A percentile compares a stretch with the other conserved stretches of the same genome.
Conservation (phyloP, 208 protist species). For the Borovskyia barvae region DNA sequence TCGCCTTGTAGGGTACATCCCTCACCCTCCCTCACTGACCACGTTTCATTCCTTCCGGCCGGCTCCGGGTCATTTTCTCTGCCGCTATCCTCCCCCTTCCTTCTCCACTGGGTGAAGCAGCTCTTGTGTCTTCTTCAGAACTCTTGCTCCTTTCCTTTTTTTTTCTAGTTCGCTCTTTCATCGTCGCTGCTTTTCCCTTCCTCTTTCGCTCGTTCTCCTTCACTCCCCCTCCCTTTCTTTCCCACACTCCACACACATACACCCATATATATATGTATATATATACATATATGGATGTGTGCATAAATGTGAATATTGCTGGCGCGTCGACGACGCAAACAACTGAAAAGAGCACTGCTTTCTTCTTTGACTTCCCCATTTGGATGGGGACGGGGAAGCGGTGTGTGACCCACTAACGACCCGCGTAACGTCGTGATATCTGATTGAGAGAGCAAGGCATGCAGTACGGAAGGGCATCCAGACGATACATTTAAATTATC, state of each 20-base stretch:
- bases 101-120: no score
- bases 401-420: no score
- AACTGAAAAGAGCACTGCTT: not conserved
- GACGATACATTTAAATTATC: not conserved
- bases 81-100: no score
- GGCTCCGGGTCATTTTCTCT: no score
- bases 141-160: no score
- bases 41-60: no score
- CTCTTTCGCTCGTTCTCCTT: not conserved
- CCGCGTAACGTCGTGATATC: not conserved
- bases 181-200: not conserved
- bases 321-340: no score
- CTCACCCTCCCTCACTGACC: no score
- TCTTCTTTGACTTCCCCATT: conserved; percentile 11
- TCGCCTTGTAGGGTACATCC: no score
- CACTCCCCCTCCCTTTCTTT: not conserved
- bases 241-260: not conserved
- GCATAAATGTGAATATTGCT: no score
- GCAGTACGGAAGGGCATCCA: not conserved
- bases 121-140: no score
- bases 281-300: not conserved
- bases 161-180: no score
- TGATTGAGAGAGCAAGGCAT: not conserved
- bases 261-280: not conserved
- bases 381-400: not conserved